Evolutionary conservation across 1,139 yeast genomes (phyloP), one percentile per base, ranked within the genome.

Genomic region (Kodamaea ohmeri): DNA sequence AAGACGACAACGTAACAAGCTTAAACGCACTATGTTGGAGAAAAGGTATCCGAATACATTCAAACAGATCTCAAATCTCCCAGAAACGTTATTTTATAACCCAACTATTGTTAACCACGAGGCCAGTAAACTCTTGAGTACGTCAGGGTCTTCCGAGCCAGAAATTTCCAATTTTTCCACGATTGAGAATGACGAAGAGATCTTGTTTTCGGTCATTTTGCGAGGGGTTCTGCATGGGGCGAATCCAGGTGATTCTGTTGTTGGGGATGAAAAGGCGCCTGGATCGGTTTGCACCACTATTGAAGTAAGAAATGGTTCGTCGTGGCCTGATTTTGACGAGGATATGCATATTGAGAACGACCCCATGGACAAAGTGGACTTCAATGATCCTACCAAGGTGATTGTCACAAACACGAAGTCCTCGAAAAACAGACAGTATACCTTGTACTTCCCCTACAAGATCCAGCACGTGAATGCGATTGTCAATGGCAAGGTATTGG

Each of bases 371-470:
- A 53, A 58, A 26, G 48, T 58, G 4, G 76, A 71, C 45, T 71
- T 71, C 45, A 71, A 69, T 44, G 76, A 71, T 44, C 73, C 76
- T 1, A 70, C 76, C 0, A 48, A 56, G 24, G 72, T 70, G 1
- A 61, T 64, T 15, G 65, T 71, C 3, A 55, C 68, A 4, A 58
- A 56, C 30, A 50, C 47, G 26, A 14, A 31, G 5, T 45, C 44
- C 5, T 9, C 26, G 2, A 17, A 24, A 4, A 25, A 38, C 1
- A 46, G 65, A 19, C 50, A 55, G 38, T 64, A 58, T 42, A 49
- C 57, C 2, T 43, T 70, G n/a, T 66, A 59, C 42, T 70, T 64
- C 41, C 76, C 76, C 1, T 69, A 46, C 47, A 61, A 62, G 38
- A 63, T 71, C 14, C 76, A 71, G 42, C 74, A 71, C 42, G 65